phyloP scores from a whole-genome alignment of 257 asterid genomes.

The Nicotiana otophora region DNA sequence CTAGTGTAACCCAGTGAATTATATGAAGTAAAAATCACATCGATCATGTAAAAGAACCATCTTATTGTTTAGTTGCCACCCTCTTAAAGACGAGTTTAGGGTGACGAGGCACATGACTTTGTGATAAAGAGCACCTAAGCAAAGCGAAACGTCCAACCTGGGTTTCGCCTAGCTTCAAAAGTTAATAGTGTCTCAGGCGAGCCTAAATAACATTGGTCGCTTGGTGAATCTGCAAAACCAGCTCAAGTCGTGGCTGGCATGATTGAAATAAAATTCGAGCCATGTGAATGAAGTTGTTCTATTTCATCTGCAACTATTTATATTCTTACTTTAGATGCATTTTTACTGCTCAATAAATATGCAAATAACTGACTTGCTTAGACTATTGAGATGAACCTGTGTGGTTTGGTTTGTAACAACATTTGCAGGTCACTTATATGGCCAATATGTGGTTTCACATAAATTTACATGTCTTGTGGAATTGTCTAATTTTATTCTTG shows the following conservation, averaged over 20 bases:
- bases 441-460: not conserved
- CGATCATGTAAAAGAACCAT: no score
- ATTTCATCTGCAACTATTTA: not conserved
- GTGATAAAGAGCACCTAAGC: not conserved
- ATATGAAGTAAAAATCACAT: no score
- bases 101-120: not conserved
- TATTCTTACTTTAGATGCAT: not conserved
- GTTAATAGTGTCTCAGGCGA: not conserved
- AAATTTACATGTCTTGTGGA: not conserved
- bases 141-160: not conserved
- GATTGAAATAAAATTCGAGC: not conserved
- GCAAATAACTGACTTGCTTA: not conserved
- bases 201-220: not conserved
- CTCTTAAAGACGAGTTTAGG: not conserved
- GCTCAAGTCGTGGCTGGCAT: not conserved
- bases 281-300: not conserved
- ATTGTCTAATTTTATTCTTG: not conserved
- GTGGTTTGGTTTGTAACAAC: not conserved
- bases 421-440: not conserved
- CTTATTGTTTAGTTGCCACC: not conserved
- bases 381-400: not conserved
- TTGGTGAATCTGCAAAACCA: not conserved
- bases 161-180: not conserved
- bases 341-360: not conserved
- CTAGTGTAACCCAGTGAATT: no score